These are phyloP conservation scores for Teratosphaeriaceae sp. DNA, from an alignment of 2,329 filamentous ascomycete genomes.

Conservation along the genomic window DNA sequence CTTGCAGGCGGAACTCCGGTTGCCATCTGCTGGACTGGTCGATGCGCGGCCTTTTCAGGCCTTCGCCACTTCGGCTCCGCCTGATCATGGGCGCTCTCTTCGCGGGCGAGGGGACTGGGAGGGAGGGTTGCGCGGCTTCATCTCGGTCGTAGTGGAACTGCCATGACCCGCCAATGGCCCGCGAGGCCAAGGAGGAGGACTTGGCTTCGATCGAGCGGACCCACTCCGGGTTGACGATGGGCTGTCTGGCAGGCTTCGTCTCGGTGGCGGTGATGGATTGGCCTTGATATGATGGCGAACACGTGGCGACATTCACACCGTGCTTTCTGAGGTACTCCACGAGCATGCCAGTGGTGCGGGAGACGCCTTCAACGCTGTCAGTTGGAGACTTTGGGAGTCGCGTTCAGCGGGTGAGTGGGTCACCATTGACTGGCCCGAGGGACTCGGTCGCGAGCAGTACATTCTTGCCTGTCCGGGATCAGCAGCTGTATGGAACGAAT, in stretches of 20 bases:
- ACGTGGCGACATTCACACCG: conserved; percentile 58
- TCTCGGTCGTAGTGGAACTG: conserved; percentile 25
- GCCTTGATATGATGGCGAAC: conserved; percentile 54
- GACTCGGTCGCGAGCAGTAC: conserved; percentile 65
- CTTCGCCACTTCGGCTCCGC: conserved; percentile 22
- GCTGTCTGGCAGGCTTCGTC: conserved; percentile 19
- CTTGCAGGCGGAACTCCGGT: conserved; percentile 54
- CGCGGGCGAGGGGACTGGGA: conserved; percentile 8
- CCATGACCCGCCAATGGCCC: conserved; percentile 29
- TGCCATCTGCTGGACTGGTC: conserved; percentile 28
- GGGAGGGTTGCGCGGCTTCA: conserved; percentile 13
- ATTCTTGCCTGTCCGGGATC: conserved; percentile 55
- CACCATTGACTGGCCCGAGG: conserved; percentile 41
- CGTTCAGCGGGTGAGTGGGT: no score
- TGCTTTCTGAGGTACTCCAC: conserved; percentile 60
- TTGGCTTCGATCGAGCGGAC: conserved; percentile 27
- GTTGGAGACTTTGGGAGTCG: no score
- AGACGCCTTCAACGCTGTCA: conserved; percentile 69
- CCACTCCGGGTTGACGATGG: conserved; percentile 29
- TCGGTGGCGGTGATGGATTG: conserved; percentile 42
- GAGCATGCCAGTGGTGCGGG: conserved; percentile 61
- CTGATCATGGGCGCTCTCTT: conserved; percentile 22
- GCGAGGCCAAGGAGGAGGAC: conserved; percentile 24
- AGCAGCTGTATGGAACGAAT: no score
- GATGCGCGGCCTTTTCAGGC: conserved; percentile 19